phyloP scores from a whole-genome alignment of 2,329 filamentous ascomycete genomes.

The Talaromyces verruculosus region DNA sequence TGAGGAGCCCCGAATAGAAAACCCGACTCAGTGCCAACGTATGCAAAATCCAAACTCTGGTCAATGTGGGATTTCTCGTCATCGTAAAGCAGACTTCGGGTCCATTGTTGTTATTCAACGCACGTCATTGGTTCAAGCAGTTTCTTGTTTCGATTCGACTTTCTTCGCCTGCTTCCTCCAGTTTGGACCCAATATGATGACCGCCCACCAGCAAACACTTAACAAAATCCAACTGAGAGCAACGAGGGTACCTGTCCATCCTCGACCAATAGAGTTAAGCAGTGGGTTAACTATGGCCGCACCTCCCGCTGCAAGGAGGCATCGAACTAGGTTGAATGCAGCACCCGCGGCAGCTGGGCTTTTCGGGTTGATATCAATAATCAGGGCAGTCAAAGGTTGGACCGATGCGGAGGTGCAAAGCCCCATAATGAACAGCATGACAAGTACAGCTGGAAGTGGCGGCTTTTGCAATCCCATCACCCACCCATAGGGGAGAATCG shows the following conservation, averaged over 20 bases:
- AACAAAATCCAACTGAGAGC: slow-evolving; percentile 26
- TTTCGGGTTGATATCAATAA: slow-evolving; percentile 30
- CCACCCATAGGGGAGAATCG: slow-evolving; percentile 44
- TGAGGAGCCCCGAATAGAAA: no score
- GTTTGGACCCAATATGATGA: slow-evolving; percentile 24
- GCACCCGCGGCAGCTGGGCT: slow-evolving; percentile 44
- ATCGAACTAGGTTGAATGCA: slow-evolving; percentile 46
- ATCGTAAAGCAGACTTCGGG: no score
- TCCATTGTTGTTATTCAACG: neutral
- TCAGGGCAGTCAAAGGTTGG: neutral
- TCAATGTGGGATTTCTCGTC: no score
- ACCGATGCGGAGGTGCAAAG: slow-evolving; percentile 33
- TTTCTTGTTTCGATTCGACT: neutral
- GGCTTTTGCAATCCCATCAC: slow-evolving; percentile 34
- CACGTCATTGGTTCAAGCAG: neutral
- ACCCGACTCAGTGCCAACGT: no score
- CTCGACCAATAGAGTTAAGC: slow-evolving; percentile 28
- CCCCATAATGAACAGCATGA: slow-evolving; percentile 41
- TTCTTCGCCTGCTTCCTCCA: slow-evolving; percentile 6
- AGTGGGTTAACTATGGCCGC: slow-evolving; percentile 26
- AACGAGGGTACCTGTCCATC: slow-evolving; percentile 29
- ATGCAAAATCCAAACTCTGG: no score
- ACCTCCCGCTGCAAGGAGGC: slow-evolving; percentile 45
- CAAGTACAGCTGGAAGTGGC: slow-evolving; percentile 37
- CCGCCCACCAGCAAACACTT: slow-evolving; percentile 25